phyloP scores from a whole-genome alignment of 202 grass and related monocot genomes.

The Schoenoplectus tabernaemontani region DNA sequence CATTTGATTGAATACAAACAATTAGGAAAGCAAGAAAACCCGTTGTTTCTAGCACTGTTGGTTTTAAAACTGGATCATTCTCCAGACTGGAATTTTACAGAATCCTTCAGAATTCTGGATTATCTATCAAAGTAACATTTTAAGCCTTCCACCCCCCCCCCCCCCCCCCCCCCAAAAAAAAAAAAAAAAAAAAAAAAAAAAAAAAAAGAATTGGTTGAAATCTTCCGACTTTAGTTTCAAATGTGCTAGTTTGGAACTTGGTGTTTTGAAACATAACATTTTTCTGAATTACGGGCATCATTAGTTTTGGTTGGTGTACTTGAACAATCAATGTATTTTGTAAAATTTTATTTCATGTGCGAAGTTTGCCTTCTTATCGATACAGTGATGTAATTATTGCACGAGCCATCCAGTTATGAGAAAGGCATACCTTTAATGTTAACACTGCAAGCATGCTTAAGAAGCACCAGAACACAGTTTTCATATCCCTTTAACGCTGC shows the following conservation, averaged over 20 bases:
- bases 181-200: too few species aligned
- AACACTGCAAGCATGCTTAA: conserved; percentile 65
- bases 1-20: background rate
- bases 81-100: background rate
- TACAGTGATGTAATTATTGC: background rate
- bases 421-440: conserved; percentile 48
- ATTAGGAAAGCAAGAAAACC: background rate
- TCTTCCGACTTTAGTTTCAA: background rate
- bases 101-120: background rate
- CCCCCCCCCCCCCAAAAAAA: too few species aligned
- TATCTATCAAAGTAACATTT: background rate
- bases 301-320: background rate
- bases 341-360: background rate
- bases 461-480: conserved; percentile 66
- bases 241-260: background rate
- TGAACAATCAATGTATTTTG: background rate
- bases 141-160: background rate
- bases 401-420: background rate
- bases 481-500: conserved; percentile 80
- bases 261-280: background rate
- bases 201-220: background rate
- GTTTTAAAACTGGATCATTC: background rate
- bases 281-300: background rate
- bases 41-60: background rate
- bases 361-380: background rate